These are phyloP conservation scores for Ascochyta pisi DNA, from an alignment of 2,329 filamentous ascomycete genomes.

Conservation along the genomic window DNA sequence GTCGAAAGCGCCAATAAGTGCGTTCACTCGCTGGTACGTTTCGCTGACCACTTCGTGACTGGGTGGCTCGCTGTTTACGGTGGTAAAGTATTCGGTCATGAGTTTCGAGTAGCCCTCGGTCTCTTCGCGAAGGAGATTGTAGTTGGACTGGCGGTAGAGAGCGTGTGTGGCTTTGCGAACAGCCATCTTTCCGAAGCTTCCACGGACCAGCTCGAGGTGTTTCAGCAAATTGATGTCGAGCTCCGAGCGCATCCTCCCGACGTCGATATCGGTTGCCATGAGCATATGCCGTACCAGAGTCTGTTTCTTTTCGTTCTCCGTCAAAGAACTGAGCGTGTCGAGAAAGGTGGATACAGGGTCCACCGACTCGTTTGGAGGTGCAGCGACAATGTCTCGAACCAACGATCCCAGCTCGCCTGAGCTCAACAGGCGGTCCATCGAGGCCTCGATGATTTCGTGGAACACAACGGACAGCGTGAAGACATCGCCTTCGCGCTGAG, in stretches of 20 bases:
- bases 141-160: conserved; percentile 94
- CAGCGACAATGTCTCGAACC: conserved; percentile 75
- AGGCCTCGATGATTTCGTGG: conserved; percentile 83
- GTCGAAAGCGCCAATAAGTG: conserved; percentile 94
- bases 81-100: conserved; percentile 93
- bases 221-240: conserved; percentile 81
- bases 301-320: conserved; percentile 71
- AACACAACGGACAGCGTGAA: conserved; percentile 75
- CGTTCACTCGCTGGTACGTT: conserved; percentile 91
- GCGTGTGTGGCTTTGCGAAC: conserved; percentile 92
- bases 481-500: conserved; percentile 71
- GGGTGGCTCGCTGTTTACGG: conserved; percentile 76
- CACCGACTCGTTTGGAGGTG: conserved; percentile 55
- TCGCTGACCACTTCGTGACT: conserved; percentile 78
- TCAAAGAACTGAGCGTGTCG: conserved; percentile 80
- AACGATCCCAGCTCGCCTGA: conserved; percentile 73
- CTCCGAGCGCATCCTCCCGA: conserved; percentile 75
- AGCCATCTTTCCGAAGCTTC: conserved; percentile 82
- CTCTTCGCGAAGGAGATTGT: conserved; percentile 93
- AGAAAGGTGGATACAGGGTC: conserved; percentile 71
- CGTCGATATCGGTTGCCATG: conserved; percentile 73
- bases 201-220: conserved; percentile 78
- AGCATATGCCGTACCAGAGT: conserved; percentile 71
- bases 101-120: conserved; percentile 97
- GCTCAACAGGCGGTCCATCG: conserved; percentile 71